Percentiles rank a stretch among this genome's conserved stretches.
phyloP scores from a whole-genome alignment of 176 grass and related monocot genomes.

The Bromus sterilis region DNA sequence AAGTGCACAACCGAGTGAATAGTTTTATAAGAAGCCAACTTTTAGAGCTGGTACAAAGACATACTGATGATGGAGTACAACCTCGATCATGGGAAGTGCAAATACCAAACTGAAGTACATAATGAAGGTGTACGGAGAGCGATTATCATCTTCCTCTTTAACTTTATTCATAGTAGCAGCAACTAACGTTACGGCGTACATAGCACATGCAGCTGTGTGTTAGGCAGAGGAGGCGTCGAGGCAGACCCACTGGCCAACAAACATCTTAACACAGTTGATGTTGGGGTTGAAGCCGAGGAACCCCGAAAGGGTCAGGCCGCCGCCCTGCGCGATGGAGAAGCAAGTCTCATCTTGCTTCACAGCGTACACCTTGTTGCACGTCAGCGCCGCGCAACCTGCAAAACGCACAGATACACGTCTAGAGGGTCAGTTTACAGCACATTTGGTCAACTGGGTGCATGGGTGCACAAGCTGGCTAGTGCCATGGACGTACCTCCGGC shows the following conservation, averaged over 20 bases:
- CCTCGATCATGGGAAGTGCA: neutral
- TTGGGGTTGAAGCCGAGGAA: slow-evolving; percentile 51
- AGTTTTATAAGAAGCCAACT: too few species aligned
- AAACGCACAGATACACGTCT: neutral
- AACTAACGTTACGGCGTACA: neutral
- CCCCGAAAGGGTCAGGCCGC: neutral
- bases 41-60: too few species aligned
- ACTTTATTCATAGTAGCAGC: neutral
- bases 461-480: too few species aligned
- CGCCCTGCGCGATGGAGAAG: neutral
- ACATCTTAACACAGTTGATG: slow-evolving; percentile 24
- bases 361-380: slow-evolving; percentile 24
- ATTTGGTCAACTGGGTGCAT: too few species aligned
- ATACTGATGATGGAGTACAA: neutral
- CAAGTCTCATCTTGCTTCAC: slow-evolving; percentile 5
- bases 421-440: too few species aligned
- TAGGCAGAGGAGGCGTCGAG: neutral
- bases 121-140: neutral
- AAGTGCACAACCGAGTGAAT: too few species aligned
- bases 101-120: neutral
- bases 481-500: neutral
- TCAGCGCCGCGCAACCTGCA: neutral
- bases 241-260: slow-evolving; percentile 51
- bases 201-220: neutral
- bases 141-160: neutral